Evolutionary conservation across 805 yeast genomes (phyloP).

Genomic region (Suhomyces vadensis): DNA sequence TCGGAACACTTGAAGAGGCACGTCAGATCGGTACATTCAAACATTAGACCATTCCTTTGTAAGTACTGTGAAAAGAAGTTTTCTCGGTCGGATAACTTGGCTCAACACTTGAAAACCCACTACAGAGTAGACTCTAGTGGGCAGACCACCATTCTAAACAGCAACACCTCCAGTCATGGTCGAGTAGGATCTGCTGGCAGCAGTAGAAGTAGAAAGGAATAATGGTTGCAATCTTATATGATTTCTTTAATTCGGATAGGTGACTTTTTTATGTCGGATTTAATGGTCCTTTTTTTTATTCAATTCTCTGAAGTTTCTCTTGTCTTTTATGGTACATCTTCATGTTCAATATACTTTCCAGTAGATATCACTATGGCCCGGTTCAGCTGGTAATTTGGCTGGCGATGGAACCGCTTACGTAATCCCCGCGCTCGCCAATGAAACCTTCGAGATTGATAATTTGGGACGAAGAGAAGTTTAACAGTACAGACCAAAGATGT

Average conservation of each 20-base stretch:
- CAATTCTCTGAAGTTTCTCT: background rate
- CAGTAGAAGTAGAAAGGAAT: background rate
- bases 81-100: conserved; percentile 43
- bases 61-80: conserved; percentile 47
- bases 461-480: conserved; percentile 11
- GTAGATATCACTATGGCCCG: no score
- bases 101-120: conserved; percentile 47
- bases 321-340: no score
- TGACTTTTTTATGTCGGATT: background rate
- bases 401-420: conserved; percentile 3
- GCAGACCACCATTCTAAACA: conserved; percentile 11
- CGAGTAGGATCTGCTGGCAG: conserved; percentile 2
- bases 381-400: no score
- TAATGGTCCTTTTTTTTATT: background rate
- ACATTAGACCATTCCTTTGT: conserved; percentile 46
- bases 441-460: conserved; percentile 3
- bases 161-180: conserved; percentile 3
- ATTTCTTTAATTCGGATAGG: no score
- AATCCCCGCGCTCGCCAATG: conserved; percentile 8
- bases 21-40: conserved; percentile 45
- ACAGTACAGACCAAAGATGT: conserved; percentile 46
- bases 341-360: background rate
- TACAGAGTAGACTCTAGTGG: conserved; percentile 12
- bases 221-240: no score
- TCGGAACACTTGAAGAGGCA: conserved; percentile 47